A percentile compares a stretch with the other conserved stretches of the same genome.
Evolutionary conservation across 805 yeast species (phyloP).

Genomic region (Candida mattraensis): DNA sequence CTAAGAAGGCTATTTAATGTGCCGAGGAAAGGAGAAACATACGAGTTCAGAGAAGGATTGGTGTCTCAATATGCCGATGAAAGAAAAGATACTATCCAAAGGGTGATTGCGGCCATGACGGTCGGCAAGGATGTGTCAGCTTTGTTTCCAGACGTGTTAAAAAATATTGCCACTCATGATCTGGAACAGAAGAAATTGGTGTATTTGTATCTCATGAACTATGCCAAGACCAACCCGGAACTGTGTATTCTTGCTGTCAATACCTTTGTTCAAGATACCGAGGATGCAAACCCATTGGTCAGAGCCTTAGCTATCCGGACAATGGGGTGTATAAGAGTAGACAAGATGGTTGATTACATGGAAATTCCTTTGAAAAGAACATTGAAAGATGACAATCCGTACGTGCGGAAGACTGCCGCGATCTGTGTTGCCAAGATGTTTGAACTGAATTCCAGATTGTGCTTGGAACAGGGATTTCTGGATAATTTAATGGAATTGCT

Average conservation of each 20-base stretch:
- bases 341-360: conserved; percentile 92
- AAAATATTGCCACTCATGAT: conserved; percentile 95
- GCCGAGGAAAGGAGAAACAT: conserved; percentile 75
- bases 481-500: conserved; percentile 64
- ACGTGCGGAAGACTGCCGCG: conserved; percentile 96
- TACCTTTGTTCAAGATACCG: conserved; percentile 92
- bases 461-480: conserved; percentile 85
- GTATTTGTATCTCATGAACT: conserved; percentile 92
- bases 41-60: conserved; percentile 83
- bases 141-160: conserved; percentile 91
- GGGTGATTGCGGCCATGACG: conserved; percentile 98
- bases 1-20: conserved; percentile 56
- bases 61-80: conserved; percentile 95
- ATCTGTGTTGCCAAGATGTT: conserved; percentile 94
- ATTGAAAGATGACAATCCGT: conserved; percentile 89
- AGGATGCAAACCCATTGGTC: conserved; percentile 94
- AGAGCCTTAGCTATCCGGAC: conserved; percentile 96
- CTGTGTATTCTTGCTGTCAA: conserved; percentile 93
- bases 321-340: conserved; percentile 97
- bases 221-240: conserved; percentile 96
- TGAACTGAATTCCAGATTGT: conserved; percentile 76
- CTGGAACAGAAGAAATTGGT: conserved; percentile 95
- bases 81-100: conserved; percentile 93
- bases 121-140: conserved; percentile 95
- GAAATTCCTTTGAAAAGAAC: conserved; percentile 86